Conservation (phyloP, 2,329 filamentous ascomycete genomes). For the Penicillium sp. region DNA sequence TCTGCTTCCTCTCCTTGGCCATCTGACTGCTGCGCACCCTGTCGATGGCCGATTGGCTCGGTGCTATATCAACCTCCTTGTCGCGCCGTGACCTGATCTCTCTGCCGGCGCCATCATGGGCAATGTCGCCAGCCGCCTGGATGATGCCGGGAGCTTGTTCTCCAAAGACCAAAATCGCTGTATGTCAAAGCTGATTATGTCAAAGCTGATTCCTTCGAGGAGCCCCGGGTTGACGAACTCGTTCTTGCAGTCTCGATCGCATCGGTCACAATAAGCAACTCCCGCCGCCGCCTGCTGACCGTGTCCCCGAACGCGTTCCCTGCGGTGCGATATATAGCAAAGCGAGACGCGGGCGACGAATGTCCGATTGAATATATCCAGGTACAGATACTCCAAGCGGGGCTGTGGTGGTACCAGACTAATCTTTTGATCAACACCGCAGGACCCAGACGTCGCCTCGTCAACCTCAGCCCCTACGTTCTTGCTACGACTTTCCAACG, state of each 20-base stretch:
- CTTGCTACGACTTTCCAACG: constrained; percentile 80
- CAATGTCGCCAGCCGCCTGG: constrained; percentile 82
- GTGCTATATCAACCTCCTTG: constrained; percentile 27
- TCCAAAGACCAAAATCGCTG: constrained; percentile 89
- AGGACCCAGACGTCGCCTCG: constrained; percentile 72
- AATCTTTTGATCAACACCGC: constrained; percentile 4
- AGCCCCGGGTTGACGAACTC: constrained; percentile 12
- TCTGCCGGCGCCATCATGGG: constrained; percentile 66
- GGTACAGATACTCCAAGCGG: constrained; percentile 52
- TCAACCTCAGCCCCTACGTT: constrained; percentile 61
- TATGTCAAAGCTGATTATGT: constrained; percentile 50
- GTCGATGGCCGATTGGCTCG: constrained; percentile 35
- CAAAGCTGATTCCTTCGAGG: constrained; percentile 3
- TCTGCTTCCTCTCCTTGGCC: constrained; percentile 13
- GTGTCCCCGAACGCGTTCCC: constrained; percentile 85
- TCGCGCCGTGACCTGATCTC: constrained; percentile 28
- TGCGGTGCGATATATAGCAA: constrained; percentile 71
- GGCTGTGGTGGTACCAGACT: background rate
- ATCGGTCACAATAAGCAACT: constrained; percentile 76
- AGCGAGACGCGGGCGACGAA: constrained; percentile 70
- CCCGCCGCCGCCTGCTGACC: constrained; percentile 72
- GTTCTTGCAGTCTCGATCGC: constrained; percentile 73
- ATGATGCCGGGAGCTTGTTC: constrained; percentile 74
- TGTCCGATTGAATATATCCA: constrained; percentile 85
- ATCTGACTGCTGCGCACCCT: constrained; percentile 27